phyloP scores from a whole-genome alignment of 805 yeast genomes.

The Metschnikowia henanensis region DNA sequence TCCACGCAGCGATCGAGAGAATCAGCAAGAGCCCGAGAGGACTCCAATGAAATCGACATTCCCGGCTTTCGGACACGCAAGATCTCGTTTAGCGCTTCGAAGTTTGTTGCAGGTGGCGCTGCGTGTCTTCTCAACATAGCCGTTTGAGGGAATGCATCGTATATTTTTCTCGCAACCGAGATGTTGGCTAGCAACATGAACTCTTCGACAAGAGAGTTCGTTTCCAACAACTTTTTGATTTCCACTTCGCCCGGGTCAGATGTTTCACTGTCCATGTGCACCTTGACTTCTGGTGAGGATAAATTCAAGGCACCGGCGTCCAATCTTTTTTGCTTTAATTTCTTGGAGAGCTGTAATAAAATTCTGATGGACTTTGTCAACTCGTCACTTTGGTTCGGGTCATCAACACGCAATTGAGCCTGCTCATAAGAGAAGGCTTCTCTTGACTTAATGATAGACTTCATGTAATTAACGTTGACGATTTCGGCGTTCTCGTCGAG shows the following conservation, averaged over 20 bases:
- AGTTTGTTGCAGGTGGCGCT: slow-evolving; percentile 94
- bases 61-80: slow-evolving; percentile 71
- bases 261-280: slow-evolving; percentile 95
- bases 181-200: slow-evolving; percentile 97
- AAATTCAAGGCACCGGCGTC: slow-evolving; percentile 96
- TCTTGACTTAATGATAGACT: slow-evolving; percentile 85
- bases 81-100: slow-evolving; percentile 88
- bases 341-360: slow-evolving; percentile 74
- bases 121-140: slow-evolving; percentile 98
- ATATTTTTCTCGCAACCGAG: slow-evolving; percentile 90
- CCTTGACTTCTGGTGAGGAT: slow-evolving; percentile 98
- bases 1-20: slow-evolving; percentile 89
- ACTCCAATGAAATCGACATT: slow-evolving; percentile 72
- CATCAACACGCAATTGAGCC: slow-evolving; percentile 93
- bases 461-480: slow-evolving; percentile 73
- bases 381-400: slow-evolving; percentile 70
- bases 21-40: slow-evolving; percentile 90
- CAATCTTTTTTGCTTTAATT: slow-evolving; percentile 78
- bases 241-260: slow-evolving; percentile 97
- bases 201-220: slow-evolving; percentile 96
- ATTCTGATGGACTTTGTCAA: slow-evolving; percentile 88
- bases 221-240: slow-evolving; percentile 80
- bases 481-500: slow-evolving; percentile 84
- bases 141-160: slow-evolving; percentile 93
- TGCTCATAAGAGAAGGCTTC: slow-evolving; percentile 94